Percentiles rank a stretch among this genome's conserved stretches.
phyloP scores from a whole-genome alignment of 164 flowering plant genomes.

The Piper longum region DNA sequence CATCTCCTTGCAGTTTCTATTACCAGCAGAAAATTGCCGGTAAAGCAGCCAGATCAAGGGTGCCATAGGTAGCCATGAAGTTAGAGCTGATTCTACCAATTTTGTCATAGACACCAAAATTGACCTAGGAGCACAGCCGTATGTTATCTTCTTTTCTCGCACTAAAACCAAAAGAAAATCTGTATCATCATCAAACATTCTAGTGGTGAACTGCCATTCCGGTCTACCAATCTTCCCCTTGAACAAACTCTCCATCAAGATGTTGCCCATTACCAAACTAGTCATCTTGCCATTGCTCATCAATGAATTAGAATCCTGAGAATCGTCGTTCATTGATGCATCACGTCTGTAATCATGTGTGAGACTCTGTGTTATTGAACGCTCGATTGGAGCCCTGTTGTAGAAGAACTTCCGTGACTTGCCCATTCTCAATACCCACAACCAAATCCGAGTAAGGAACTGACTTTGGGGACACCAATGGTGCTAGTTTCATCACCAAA shows the following conservation, averaged over 20 bases:
- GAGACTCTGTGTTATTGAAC: constrained; percentile 32
- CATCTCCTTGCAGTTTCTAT: constrained; percentile 79
- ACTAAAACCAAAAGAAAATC: constrained; percentile 70
- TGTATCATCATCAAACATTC: constrained; percentile 86
- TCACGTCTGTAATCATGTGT: constrained; percentile 9
- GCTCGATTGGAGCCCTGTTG: constrained; percentile 90
- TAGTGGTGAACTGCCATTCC: constrained; percentile 72
- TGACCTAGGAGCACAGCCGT: constrained; percentile 84
- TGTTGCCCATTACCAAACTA: constrained; percentile 11
- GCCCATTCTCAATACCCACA: constrained; percentile 47
- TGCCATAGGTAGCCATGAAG: constrained; percentile 81
- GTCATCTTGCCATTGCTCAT: constrained; percentile 2
- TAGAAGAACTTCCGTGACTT: constrained; percentile 54
- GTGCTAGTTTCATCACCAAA: constrained; percentile 49
- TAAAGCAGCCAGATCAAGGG: constrained; percentile 94
- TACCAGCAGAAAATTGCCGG: constrained; percentile 75
- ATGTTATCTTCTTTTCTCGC: constrained; percentile 71
- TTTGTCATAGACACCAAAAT: constrained; percentile 41
- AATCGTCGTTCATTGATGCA: background rate
- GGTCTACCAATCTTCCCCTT: constrained; percentile 13
- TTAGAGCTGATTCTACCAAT: constrained; percentile 52
- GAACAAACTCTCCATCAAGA: constrained; percentile 2
- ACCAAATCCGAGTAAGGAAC: constrained; percentile 87
- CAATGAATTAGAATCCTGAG: background rate
- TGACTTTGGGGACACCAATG: constrained; percentile 45